phyloP scores from a whole-genome alignment of 108 stramenopile genomes.

The Skeletonema potamos region DNA sequence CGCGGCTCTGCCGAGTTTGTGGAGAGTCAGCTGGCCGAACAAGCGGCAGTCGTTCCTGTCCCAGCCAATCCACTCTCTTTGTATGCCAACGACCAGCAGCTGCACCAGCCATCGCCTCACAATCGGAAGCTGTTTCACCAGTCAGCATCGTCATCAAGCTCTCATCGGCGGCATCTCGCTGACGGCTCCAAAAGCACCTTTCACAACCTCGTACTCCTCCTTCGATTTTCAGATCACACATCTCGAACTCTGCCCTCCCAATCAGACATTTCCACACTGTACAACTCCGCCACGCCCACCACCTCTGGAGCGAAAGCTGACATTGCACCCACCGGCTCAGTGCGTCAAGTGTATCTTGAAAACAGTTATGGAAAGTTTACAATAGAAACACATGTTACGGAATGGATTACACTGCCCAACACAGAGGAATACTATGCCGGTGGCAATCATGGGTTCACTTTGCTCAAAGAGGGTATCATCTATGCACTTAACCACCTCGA shows the following conservation, averaged over 20 bases:
- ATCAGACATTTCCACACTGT: conserved; percentile 47
- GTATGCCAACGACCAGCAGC: neutral
- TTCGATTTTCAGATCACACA: conserved; percentile 46
- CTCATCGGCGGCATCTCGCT: conserved; percentile 4
- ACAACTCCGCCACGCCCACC: conserved; percentile 30
- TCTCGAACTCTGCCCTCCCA: conserved; percentile 38
- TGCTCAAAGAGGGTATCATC: conserved; percentile 30
- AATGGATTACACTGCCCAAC: conserved; percentile 49
- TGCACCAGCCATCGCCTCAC: neutral
- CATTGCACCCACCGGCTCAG: conserved; percentile 49
- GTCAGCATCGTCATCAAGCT: neutral
- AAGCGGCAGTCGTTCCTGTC: neutral
- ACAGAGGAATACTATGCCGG: conserved; percentile 54
- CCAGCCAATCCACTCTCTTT: neutral
- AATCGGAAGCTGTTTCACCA: neutral
- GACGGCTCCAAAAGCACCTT: conserved; percentile 34
- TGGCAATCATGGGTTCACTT: conserved; percentile 43
- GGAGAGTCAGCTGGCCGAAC: neutral
- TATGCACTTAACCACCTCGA: conserved; percentile 17
- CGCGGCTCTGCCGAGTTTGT: neutral
- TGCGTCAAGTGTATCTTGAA: conserved; percentile 18
- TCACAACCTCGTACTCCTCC: conserved; percentile 57
- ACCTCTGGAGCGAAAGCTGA: neutral
- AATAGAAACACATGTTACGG: conserved; percentile 37
- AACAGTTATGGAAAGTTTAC: conserved; percentile 40